phyloP scores from a whole-genome alignment of 75 land plant genomes.

The Selaginella moellendorffii region DNA sequence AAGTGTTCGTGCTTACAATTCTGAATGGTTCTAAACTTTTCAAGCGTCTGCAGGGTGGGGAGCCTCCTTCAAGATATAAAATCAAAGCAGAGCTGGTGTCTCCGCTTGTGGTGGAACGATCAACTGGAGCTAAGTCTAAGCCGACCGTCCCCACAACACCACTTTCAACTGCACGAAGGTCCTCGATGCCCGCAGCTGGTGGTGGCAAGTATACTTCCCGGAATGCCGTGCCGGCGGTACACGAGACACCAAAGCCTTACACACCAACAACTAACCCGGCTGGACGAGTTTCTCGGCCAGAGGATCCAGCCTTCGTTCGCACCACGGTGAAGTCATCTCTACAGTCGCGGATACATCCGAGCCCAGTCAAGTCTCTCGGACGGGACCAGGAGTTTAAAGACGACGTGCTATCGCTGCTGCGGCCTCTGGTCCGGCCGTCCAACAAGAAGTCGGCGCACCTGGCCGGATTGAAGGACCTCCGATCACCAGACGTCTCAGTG shows the following conservation, averaged over 20 bases:
- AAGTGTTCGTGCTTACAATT: background rate
- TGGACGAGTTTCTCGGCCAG: background rate
- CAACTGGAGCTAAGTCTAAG: background rate
- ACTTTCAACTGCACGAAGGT: background rate
- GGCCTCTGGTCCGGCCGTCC: background rate
- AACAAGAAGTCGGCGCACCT: background rate
- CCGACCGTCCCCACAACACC: background rate
- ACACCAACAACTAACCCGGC: background rate
- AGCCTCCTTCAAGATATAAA: background rate
- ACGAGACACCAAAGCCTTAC: background rate
- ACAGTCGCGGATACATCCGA: background rate
- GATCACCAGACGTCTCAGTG: slow-evolving; percentile 70
- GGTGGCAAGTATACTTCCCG: background rate
- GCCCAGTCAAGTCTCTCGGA: background rate
- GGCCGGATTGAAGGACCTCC: background rate
- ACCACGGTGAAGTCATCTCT: background rate
- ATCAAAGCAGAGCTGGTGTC: background rate
- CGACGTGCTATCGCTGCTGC: background rate
- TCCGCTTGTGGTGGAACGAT: too few species aligned
- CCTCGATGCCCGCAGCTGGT: background rate
- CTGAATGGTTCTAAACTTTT: too few species aligned
- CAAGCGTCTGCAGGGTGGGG: background rate
- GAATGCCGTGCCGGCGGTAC: background rate
- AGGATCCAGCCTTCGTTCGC: background rate
- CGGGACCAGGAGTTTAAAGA: too few species aligned